phyloP scores from a whole-genome alignment of 371 early-diverging fungal species.

The Lichtheimia ornata region DNA sequence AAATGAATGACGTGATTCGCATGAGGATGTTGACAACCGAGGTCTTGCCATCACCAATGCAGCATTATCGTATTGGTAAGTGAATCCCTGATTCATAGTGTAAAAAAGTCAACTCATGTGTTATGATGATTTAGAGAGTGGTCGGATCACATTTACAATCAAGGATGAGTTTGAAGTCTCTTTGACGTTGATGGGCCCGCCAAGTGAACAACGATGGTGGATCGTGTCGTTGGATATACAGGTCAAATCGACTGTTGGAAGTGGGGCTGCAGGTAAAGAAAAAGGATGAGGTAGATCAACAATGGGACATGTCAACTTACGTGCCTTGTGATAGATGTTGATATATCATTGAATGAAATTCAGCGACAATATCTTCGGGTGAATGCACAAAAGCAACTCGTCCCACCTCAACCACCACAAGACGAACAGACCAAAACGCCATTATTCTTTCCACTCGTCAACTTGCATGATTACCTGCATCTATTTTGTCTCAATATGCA shows the following conservation, averaged over 20 bases:
- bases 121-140: constrained; percentile 5
- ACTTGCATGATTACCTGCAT: constrained; percentile 71
- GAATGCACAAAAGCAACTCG: constrained; percentile 55
- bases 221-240: constrained; percentile 58
- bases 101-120: not conserved
- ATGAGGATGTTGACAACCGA: constrained; percentile 67
- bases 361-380: constrained; percentile 52
- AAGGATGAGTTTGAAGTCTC: constrained; percentile 72
- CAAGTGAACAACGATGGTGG: constrained; percentile 55
- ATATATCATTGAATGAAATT: constrained; percentile 51
- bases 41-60: constrained; percentile 66
- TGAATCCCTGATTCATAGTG: not conserved
- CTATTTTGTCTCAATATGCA: constrained; percentile 66
- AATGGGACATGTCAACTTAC: not conserved
- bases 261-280: constrained; percentile 34
- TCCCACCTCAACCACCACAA: constrained; percentile 10
- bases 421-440: constrained; percentile 2
- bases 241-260: constrained; percentile 41
- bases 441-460: constrained; percentile 54
- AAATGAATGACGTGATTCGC: constrained; percentile 72
- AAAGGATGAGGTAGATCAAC: not conserved
- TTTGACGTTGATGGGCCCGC: constrained; percentile 60
- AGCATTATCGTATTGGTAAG: constrained; percentile 52
- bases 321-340: constrained; percentile 38
- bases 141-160: constrained; percentile 63